phyloP scores from a whole-genome alignment of 106 monocot genomes.

The Dendrobium nobile region DNA sequence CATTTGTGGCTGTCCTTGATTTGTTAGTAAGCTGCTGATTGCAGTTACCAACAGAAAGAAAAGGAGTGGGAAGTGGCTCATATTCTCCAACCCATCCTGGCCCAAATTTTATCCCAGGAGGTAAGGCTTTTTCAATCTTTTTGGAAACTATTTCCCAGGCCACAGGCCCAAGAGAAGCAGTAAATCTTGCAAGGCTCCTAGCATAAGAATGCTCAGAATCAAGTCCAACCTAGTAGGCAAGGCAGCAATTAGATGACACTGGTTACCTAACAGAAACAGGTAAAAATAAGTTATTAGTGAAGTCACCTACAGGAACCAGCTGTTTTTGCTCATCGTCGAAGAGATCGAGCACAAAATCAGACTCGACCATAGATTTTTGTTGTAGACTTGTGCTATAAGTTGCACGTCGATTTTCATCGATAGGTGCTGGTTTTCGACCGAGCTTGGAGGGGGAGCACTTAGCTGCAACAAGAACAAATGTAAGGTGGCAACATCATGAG shows the following conservation, averaged over 20 bases:
- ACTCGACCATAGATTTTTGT: constrained; percentile 18
- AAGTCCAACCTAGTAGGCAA: constrained; percentile 55
- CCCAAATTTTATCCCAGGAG: constrained; percentile 76
- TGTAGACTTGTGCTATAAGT: constrained; percentile 47
- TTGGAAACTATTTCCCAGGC: constrained; percentile 82
- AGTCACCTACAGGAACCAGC: constrained; percentile 51
- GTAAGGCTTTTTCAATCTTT: constrained; percentile 50
- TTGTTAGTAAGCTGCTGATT: background rate
- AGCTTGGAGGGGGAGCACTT: constrained; percentile 36
- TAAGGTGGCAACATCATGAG: background rate
- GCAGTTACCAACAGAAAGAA: constrained; percentile 33
- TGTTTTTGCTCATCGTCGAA: constrained; percentile 39
- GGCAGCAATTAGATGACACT: background rate
- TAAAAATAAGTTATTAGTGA: background rate
- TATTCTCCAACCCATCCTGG: constrained; percentile 88
- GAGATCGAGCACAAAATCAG: constrained; percentile 25
- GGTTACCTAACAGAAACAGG: background rate
- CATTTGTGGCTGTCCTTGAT: background rate
- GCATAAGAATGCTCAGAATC: constrained; percentile 61
- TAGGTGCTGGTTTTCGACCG: constrained; percentile 19
- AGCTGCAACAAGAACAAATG: constrained; percentile 27
- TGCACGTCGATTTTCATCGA: constrained; percentile 67
- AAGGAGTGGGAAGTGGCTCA: constrained; percentile 52
- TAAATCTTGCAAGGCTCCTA: constrained; percentile 75
- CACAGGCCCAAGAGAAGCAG: constrained; percentile 57